phyloP scores from a whole-genome alignment of 2,329 filamentous ascomycete species.

The Chrysoporthe austroafricana region DNA sequence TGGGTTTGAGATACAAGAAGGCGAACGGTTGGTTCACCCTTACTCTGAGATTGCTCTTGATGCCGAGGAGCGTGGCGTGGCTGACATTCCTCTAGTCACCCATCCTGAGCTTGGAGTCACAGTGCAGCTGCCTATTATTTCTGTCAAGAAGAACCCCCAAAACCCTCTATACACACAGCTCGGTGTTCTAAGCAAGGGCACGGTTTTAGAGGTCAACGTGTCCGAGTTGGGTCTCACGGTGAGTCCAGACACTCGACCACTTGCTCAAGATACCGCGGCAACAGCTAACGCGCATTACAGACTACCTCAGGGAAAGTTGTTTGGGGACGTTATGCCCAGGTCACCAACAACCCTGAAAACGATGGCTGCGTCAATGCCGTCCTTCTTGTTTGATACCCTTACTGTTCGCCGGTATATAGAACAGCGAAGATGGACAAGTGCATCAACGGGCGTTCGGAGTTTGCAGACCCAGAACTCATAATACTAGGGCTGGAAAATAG shows the following conservation, averaged over 20 bases:
- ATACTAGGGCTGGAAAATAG: not conserved
- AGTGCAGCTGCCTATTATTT: slow-evolving; percentile 80
- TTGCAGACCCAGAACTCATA: not conserved
- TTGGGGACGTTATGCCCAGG: slow-evolving; percentile 84
- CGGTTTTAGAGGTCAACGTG: slow-evolving; percentile 85
- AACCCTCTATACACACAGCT: slow-evolving; percentile 91
- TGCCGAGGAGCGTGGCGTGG: too few species aligned
- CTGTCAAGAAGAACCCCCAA: slow-evolving; percentile 74
- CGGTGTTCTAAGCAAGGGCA: slow-evolving; percentile 86
- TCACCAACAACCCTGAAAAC: slow-evolving; percentile 57
- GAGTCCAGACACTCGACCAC: not conserved
- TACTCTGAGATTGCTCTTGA: not conserved
- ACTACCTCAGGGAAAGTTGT: slow-evolving; percentile 92
- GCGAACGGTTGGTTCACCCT: slow-evolving; percentile 13
- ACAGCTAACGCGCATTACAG: not conserved
- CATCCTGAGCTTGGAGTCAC: slow-evolving; percentile 85
- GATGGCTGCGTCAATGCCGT: slow-evolving; percentile 39
- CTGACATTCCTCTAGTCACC: slow-evolving; percentile 51
- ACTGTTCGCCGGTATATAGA: not conserved
- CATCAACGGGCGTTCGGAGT: slow-evolving; percentile 21
- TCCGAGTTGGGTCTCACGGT: slow-evolving; percentile 82
- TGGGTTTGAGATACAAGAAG: slow-evolving; percentile 56
- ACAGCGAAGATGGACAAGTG: slow-evolving; percentile 2
- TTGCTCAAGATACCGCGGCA: not conserved
- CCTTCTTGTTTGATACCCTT: slow-evolving; percentile 32